Percentiles rank a stretch among this genome's conserved stretches.
These are phyloP conservation scores for Anacardium occidentale DNA, from an alignment of 345 rosid species.

Conservation along the genomic window DNA sequence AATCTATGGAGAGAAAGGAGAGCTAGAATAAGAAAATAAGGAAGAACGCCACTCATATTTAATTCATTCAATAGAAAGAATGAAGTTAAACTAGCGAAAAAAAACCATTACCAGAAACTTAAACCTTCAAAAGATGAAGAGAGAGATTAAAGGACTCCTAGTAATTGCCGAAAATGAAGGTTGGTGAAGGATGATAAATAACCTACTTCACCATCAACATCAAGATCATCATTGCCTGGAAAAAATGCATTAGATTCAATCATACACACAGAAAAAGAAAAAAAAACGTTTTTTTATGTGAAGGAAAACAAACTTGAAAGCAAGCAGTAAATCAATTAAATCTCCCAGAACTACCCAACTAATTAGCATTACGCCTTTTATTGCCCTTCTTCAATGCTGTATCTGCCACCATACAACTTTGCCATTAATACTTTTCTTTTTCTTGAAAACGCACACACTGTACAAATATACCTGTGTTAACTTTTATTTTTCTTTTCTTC, in stretches of 20 bases:
- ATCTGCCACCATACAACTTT: slow-evolving; percentile 64
- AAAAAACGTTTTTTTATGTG: slow-evolving; percentile 15
- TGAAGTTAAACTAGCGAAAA: too few species aligned
- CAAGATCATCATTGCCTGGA: slow-evolving; percentile 43
- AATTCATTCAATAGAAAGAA: slow-evolving; percentile 45
- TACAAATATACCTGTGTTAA: not conserved
- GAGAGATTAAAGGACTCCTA: slow-evolving; percentile 29
- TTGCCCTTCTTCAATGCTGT: slow-evolving; percentile 78
- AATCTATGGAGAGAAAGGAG: slow-evolving; percentile 24
- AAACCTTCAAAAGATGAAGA: not conserved
- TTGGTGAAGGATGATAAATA: slow-evolving; percentile 52
- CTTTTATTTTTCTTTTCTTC: slow-evolving; percentile 43
- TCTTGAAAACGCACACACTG: not conserved
- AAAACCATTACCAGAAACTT: slow-evolving; percentile 26
- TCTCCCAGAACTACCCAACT: slow-evolving; percentile 78
- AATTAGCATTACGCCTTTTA: slow-evolving; percentile 53
- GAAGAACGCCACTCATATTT: slow-evolving; percentile 28
- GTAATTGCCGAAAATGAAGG: slow-evolving; percentile 53
- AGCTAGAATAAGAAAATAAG: slow-evolving; percentile 22
- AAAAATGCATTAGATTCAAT: slow-evolving; percentile 32
- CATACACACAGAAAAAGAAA: not conserved
- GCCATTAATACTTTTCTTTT: slow-evolving; percentile 41
- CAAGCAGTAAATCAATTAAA: slow-evolving; percentile 26
- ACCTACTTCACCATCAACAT: slow-evolving; percentile 39
- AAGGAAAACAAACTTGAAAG: slow-evolving; percentile 29